A percentile compares a stretch with the other conserved stretches of the same genome.
Evolutionary conservation across 768 basidiomycete genomes (phyloP).

Genomic region (Fomitopsis serialis): DNA sequence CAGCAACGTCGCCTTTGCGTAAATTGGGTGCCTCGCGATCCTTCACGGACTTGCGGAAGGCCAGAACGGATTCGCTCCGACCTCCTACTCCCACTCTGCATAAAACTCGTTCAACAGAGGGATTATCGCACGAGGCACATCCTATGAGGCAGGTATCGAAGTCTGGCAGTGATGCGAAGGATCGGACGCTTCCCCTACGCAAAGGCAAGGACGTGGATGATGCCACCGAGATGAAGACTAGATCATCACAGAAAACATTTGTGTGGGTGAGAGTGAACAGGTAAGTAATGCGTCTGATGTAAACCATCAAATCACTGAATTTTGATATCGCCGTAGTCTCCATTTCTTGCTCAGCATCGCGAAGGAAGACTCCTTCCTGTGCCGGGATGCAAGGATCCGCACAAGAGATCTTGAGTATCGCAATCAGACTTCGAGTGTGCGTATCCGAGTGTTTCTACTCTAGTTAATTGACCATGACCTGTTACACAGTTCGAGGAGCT

Average conservation of each 20-base stretch:
- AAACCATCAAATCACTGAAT: not conserved
- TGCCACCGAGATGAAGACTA: slow-evolving; percentile 75
- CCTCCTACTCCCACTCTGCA: slow-evolving; percentile 23
- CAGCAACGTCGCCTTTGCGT: slow-evolving; percentile 37
- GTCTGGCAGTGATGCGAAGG: slow-evolving; percentile 3
- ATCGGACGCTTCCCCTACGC: not conserved
- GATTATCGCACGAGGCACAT: slow-evolving; percentile 17
- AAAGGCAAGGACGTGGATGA: slow-evolving; percentile 34
- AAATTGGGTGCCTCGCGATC: slow-evolving; percentile 59
- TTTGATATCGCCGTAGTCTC: slow-evolving; percentile 35
- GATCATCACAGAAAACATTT: slow-evolving; percentile 81
- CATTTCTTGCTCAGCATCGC: slow-evolving; percentile 72
- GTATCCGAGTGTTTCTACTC: slow-evolving; percentile 21
- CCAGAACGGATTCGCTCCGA: slow-evolving; percentile 27
- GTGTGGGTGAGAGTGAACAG: slow-evolving; percentile 73
- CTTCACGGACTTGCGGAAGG: slow-evolving; percentile 60
- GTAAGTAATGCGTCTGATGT: slow-evolving; percentile 29
- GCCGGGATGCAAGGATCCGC: slow-evolving; percentile 70
- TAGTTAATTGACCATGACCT: not conserved
- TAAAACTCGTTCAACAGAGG: slow-evolving; percentile 37
- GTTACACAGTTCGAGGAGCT: slow-evolving; percentile 65
- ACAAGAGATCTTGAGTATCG: slow-evolving; percentile 79
- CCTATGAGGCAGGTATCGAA: not conserved
- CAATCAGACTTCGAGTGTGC: slow-evolving; percentile 78
- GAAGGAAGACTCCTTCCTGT: slow-evolving; percentile 82